phyloP scores from a whole-genome alignment of 2,329 filamentous ascomycete species.

The Ascochyta lentis region DNA sequence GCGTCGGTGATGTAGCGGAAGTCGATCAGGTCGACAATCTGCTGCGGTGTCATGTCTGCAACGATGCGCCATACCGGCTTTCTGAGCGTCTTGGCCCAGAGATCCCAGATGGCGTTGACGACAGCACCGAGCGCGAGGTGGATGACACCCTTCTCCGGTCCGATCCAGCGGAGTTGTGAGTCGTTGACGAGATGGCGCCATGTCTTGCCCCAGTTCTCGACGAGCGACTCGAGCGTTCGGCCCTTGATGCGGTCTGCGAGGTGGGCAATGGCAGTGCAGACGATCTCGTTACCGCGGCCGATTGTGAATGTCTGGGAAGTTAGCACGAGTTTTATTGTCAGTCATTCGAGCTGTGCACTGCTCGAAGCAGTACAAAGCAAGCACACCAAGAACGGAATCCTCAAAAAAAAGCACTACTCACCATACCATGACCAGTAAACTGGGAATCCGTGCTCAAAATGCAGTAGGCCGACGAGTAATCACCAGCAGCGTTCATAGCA shows the following conservation, averaged over 20 bases:
- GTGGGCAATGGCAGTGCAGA: conserved; percentile 82
- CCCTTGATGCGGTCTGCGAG: conserved; percentile 78
- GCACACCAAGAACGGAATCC: too few species aligned
- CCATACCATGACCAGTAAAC: conserved; percentile 79
- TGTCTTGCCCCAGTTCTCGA: conserved; percentile 82
- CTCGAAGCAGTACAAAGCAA: too few species aligned
- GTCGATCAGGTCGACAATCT: conserved; percentile 87
- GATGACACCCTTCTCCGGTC: conserved; percentile 91
- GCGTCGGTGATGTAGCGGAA: conserved; percentile 95
- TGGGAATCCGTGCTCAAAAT: conserved; percentile 81
- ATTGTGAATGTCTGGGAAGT: conserved; percentile 72
- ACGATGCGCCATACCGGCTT: conserved; percentile 94
- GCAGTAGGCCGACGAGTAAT: conserved; percentile 95
- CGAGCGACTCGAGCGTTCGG: conserved; percentile 77
- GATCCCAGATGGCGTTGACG: conserved; percentile 91
- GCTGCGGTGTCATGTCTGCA: conserved; percentile 86
- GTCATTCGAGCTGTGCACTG: too few species aligned
- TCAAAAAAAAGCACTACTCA: conserved; percentile 41
- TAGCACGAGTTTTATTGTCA: background rate
- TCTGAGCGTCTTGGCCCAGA: conserved; percentile 86
- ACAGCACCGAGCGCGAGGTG: conserved; percentile 89
- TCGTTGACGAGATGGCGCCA: conserved; percentile 93
- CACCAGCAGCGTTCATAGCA: conserved; percentile 93
- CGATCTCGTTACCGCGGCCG: conserved; percentile 89
- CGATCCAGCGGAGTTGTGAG: conserved; percentile 91